phyloP scores from a whole-genome alignment of 139 green algal genomes.

The Edaphochlamys debaryana region DNA sequence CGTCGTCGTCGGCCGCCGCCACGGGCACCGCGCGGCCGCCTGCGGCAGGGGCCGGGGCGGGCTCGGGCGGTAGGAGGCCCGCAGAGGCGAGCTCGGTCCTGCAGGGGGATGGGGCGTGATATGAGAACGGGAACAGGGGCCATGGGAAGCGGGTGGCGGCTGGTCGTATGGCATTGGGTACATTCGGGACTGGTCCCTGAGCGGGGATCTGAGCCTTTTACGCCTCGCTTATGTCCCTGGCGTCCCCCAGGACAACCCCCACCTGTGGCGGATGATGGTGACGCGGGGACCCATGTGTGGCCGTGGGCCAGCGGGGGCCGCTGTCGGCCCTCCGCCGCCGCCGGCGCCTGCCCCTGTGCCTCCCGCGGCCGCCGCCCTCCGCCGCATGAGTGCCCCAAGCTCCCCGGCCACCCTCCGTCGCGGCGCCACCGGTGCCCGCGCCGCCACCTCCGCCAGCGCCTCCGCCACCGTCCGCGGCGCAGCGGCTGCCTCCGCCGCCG shows the following conservation, averaged over 20 bases:
- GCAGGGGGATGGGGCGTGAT: neutral
- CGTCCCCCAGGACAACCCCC: neutral
- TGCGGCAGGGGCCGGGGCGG: neutral
- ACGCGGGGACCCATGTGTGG: neutral
- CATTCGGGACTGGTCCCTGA: neutral
- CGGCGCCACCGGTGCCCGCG: neutral
- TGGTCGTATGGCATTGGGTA: neutral
- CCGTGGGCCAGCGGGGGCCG: neutral
- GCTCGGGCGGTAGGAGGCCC: neutral
- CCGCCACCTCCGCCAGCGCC: slow-evolving; percentile 16
- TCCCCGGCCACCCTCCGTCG: slow-evolving; percentile 5
- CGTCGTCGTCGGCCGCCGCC: neutral
- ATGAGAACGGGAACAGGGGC: no score
- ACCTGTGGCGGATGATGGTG: slow-evolving; percentile 24
- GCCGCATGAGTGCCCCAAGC: slow-evolving; percentile 26
- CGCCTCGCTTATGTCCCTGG: neutral
- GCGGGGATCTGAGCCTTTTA: no score
- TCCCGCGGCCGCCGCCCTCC: neutral
- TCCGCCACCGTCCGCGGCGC: slow-evolving; percentile 4
- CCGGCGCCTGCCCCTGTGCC: no score
- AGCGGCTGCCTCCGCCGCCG: neutral
- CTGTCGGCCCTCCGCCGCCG: neutral
- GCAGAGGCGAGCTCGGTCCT: slow-evolving; percentile 13
- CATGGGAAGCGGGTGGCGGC: neutral
- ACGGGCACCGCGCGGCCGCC: neutral